phyloP scores from a whole-genome alignment of 2,329 filamentous ascomycete genomes.

The Herpotrichia juniperi region DNA sequence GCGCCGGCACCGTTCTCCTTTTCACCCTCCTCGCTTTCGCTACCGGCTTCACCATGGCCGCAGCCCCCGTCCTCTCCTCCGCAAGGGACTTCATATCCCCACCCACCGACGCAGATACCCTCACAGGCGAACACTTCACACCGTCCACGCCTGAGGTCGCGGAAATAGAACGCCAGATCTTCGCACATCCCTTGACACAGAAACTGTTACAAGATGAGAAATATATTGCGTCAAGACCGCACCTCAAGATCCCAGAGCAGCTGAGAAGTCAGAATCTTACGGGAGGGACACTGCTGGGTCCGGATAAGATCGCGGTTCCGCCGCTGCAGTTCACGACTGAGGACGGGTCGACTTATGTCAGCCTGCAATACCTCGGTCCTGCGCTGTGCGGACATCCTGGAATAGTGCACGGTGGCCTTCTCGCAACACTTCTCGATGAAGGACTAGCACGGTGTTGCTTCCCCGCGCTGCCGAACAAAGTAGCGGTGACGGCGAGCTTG shows the following conservation, averaged over 20 bases:
- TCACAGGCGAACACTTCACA: constrained; percentile 64
- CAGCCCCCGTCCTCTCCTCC: constrained; percentile 58
- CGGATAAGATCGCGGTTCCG: constrained; percentile 78
- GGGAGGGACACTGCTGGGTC: constrained; percentile 76
- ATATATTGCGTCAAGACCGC: constrained; percentile 79
- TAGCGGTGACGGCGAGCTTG: constrained; percentile 85
- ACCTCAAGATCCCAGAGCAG: constrained; percentile 79
- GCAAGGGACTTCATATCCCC: constrained; percentile 59
- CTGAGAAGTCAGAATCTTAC: constrained; percentile 80
- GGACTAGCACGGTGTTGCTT: constrained; percentile 88
- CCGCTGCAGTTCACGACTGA: constrained; percentile 71
- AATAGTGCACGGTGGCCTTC: constrained; percentile 86
- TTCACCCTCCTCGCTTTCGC: constrained; percentile 56
- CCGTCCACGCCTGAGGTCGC: constrained; percentile 55
- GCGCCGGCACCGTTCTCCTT: constrained; percentile 53
- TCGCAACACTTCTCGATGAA: constrained; percentile 94
- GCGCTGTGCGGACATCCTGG: constrained; percentile 88
- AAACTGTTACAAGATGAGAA: constrained; percentile 70
- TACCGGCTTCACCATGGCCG: constrained; percentile 64
- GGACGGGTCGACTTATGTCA: constrained; percentile 63
- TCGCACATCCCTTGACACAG: constrained; percentile 74
- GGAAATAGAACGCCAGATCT: constrained; percentile 75
- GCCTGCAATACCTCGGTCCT: constrained; percentile 76
- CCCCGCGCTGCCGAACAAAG: constrained; percentile 81
- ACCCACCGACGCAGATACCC: constrained; percentile 74